Base-by-base conservation (phyloP, 345 rosid genomes). In the Eucalyptus coolabah region DNA sequence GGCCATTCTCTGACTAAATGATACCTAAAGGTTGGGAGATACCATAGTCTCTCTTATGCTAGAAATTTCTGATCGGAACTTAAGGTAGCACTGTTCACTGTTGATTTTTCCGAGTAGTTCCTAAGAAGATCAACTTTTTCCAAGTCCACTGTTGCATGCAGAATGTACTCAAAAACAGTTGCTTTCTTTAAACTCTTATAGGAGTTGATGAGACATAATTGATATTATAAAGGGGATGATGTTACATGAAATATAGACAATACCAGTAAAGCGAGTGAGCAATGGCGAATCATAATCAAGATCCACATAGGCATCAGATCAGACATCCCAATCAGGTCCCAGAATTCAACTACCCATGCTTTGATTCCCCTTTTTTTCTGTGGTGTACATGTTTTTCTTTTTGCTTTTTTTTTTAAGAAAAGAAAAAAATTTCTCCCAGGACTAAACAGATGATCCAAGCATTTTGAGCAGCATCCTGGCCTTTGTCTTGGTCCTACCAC, bases 401-500 rank as follows among this genome's bases (percentile, higher is more conserved):
- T 77, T 40, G 16, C 47, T 77, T 77, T 77, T 21, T 10, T 34
- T 34, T 72, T 5, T 6, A 47, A 47, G 13, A 49, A 13, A 13
- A 49, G 14, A 49, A 49, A 13, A 49, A 50, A 53, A 53, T 9
- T 11, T 19, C 47, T 77, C 17, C 28, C 85, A 21, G 85, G 85
- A 77, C 85, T 77, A 77, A 10, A 77, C 13, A 21, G 67, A 65
- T 50, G 91, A 54, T 87, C 88, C 45, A 24, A 90, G 91, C 87
- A 90, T 21, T 60, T 88, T 86, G 40, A 90, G 90, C 47, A 90
- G 87, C 91, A 72, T 88, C 88, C 90, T 86, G 15, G 91, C 90
- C 90, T 72, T 88, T 72, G 80, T 86, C 88, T 90, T 90, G 88
- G 88, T 88, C 80, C 91, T 54, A 44, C 26, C 87, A 23, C 88